Evolutionary conservation across 352 stramenopile genomes (phyloP), one percentile per base, ranked within the genome.

Genomic region (Globisporangium paroecandrum): DNA sequence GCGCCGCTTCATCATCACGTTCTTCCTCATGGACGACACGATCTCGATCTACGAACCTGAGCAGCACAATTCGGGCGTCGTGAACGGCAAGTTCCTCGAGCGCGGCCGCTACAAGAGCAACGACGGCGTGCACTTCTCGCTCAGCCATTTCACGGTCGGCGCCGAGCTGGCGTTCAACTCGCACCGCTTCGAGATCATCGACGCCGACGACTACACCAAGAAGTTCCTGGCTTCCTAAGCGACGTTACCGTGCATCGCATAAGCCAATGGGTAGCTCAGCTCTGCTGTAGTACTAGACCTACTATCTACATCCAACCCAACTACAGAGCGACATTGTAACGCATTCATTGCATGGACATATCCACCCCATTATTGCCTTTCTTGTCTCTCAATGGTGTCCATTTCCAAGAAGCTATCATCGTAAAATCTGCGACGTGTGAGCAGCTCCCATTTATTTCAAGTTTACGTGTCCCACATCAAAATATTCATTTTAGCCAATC

Each of bases 61-160:
- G 64, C 64, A 82, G 62, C 83, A 82, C 69, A 96, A 95, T 73
- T 91, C 83, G 36, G 88, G 88, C 47, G 75, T 93, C 57, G 77
- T 90, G n/a, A 86, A 85, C 53, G 87, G 85, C 71, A 93, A 94
- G 62, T 96, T 95, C 71, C 82, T 96, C 41, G 88, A 96, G 64
- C 84, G 88, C 20, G 83, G 87, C 3, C 65, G 68, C 2, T 91
- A 93, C 75, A 93, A 93, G 66, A 79, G 69, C 29, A 74, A 74
- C 9, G 74, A 89, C 53, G 86, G 86, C 29, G 68, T 76, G 58
- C 74, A 77, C 32, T 93, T 90, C 67, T 62, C 71, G 24, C 76
- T 93, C 54, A 71, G 77, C 25, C 76, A 93, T 69, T 89, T 92
- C 60, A 54, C 69, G n/a, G 67, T 92, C 22, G 83, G 84, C 41